Base-by-base conservation (phyloP, 2,329 filamentous ascomycete genomes). In the Endoconidiophora laricicola region DNA sequence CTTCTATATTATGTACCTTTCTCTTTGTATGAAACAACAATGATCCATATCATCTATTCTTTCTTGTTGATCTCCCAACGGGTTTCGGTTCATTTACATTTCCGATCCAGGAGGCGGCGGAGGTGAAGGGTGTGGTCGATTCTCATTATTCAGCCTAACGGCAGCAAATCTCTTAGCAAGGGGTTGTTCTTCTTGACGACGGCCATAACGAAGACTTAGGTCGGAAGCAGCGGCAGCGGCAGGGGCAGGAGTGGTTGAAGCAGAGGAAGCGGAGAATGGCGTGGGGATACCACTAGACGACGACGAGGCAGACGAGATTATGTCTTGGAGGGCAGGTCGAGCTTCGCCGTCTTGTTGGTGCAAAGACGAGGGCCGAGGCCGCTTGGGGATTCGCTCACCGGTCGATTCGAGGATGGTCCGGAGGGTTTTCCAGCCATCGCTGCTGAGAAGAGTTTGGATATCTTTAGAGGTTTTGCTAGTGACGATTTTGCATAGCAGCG, bases 351-450 rank as follows among this genome's bases (percentile, higher is more conserved):
- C 48, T 46, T 43, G 26, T 22, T 42, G 50, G 29, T 29, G 41
- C 42, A 33, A 18, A 55, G 52, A 55, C 45, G 50, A 50, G 49
- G 54, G 48, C 33, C 52, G 68, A 62, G 62, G 66, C 62, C 78
- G 83, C 74, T 91, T 93, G 66, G 80, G 81, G 77, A 82, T 78
- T 78, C 82, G 82, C 84, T 94, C 88, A 94, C 88, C 86, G 76
- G 86, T 87, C 78, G 87, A 84, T 79, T 91, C 79, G 69, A 96
- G 77, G 64, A 98, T 94, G 65, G 84, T 82, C 67, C 90, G 75
- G 61, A 98, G 74, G 53, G 86, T 96, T 65, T 88, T 84, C 91
- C 91, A 98, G 61, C 91, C 91, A 61, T 82, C 76, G 59, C 83
- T 88, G 59, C 86, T 82, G 66, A 87, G 78, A 58, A 98, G 75